phyloP scores from a whole-genome alignment of 2,329 filamentous ascomycete species.

The Phoma herbarum region DNA sequence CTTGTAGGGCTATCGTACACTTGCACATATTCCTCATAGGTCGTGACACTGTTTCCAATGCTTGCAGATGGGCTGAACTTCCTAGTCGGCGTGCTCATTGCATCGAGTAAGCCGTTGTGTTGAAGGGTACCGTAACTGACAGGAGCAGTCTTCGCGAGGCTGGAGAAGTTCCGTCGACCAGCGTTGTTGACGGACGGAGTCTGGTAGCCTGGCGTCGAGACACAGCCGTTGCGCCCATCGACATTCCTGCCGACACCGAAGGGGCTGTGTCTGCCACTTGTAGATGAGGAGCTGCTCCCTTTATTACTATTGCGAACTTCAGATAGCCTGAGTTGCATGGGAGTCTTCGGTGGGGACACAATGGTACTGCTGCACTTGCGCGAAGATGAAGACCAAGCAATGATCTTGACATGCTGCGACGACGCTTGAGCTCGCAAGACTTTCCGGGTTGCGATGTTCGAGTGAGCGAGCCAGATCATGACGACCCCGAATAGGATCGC shows the following conservation, averaged over 20 bases:
- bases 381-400: background rate
- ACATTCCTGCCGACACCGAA: background rate
- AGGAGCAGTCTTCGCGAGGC: background rate
- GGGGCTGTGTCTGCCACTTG: too few species aligned
- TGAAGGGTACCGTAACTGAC: slow-evolving; percentile 5
- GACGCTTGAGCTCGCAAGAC: background rate
- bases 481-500: background rate
- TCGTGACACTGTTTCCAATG: background rate
- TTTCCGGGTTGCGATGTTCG: background rate
- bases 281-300: too few species aligned
- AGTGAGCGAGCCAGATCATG: background rate
- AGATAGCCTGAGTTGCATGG: background rate
- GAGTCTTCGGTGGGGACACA: background rate
- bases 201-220: slow-evolving; percentile 4
- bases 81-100: slow-evolving; percentile 1
- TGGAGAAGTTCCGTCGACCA: slow-evolving; percentile 1
- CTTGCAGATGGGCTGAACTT: background rate
- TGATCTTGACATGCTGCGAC: background rate
- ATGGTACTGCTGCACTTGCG: background rate
- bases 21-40: background rate
- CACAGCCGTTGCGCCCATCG: background rate
- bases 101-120: background rate
- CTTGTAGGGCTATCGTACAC: background rate
- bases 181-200: background rate
- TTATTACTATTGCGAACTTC: too few species aligned